phyloP scores from a whole-genome alignment of 164 flowering plant species.

The Magnolia kwangsiensis region DNA sequence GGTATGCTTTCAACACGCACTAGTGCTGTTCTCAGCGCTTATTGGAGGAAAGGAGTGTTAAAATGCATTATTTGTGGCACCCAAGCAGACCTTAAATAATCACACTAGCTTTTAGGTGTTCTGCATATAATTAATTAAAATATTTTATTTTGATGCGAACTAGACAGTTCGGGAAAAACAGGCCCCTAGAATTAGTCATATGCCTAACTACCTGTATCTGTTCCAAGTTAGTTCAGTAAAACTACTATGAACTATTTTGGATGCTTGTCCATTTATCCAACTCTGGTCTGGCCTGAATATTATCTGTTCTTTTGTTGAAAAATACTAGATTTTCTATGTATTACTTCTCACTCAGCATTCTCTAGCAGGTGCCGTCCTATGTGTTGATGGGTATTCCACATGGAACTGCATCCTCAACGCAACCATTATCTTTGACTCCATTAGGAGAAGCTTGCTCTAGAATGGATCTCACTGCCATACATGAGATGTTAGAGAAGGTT shows the following conservation, averaged over 20 bases:
- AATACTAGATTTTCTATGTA: background rate
- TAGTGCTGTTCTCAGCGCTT: background rate
- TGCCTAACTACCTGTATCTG: no score
- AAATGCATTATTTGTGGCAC: background rate
- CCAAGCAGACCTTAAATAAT: background rate
- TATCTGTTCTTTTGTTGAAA: background rate
- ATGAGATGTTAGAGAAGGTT: slow-evolving; percentile 73
- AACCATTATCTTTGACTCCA: slow-evolving; percentile 56
- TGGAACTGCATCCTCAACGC: slow-evolving; percentile 35
- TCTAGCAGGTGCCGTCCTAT: slow-evolving; percentile 67
- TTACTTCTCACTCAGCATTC: background rate
- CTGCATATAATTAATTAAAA: background rate
- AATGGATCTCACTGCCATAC: slow-evolving; percentile 82
- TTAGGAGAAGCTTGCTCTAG: slow-evolving; percentile 87
- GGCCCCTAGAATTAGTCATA: no score
- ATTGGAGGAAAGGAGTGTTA: background rate
- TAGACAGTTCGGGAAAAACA: background rate
- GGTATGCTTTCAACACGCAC: no score
- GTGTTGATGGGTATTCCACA: slow-evolving; percentile 60
- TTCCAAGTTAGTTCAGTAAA: background rate
- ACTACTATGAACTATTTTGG: background rate
- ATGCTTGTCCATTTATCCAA: no score
- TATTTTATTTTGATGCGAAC: background rate
- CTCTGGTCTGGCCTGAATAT: background rate
- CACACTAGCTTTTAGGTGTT: background rate